phyloP scores from a whole-genome alignment of 1,284 basidiomycete species.

The Trametes sp. region DNA sequence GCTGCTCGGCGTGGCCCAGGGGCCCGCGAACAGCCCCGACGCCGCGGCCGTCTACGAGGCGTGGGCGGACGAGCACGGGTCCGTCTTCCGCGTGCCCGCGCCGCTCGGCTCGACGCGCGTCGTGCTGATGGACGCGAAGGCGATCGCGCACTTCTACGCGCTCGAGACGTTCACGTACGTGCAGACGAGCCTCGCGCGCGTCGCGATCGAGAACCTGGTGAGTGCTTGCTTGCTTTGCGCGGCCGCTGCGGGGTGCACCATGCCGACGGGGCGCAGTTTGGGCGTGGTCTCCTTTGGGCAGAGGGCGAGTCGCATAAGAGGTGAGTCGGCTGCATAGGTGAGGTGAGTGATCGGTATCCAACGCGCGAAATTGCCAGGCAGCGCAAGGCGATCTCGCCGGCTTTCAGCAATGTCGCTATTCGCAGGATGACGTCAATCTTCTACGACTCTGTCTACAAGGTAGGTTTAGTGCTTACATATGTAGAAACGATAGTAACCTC shows the following conservation, averaged over 20 bases:
- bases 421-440: constrained; percentile 46
- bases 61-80: constrained; percentile 55
- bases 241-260: not conserved
- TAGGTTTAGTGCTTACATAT: constrained; percentile 26
- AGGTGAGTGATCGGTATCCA: not conserved
- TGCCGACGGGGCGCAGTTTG: constrained; percentile 47
- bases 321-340: constrained; percentile 16
- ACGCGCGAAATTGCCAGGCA: constrained; percentile 41
- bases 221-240: constrained; percentile 40
- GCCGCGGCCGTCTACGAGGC: constrained; percentile 36
- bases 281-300: constrained; percentile 56
- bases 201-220: constrained; percentile 52
- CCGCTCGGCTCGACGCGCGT: constrained; percentile 50
- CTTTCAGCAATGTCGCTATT: constrained; percentile 51
- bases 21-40: constrained; percentile 27
- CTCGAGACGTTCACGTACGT: constrained; percentile 59
- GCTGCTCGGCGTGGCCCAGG: constrained; percentile 37
- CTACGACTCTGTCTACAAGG: constrained; percentile 59
- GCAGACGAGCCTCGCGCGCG: constrained; percentile 39
- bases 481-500: too few species aligned
- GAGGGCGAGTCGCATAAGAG: constrained; percentile 59
- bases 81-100: constrained; percentile 51
- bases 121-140: constrained; percentile 61
- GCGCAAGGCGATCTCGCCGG: constrained; percentile 49
- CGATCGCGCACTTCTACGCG: constrained; percentile 58